phyloP scores from a whole-genome alignment of 495 filamentous ascomycete genomes.

The Penicillium samsonianum region DNA sequence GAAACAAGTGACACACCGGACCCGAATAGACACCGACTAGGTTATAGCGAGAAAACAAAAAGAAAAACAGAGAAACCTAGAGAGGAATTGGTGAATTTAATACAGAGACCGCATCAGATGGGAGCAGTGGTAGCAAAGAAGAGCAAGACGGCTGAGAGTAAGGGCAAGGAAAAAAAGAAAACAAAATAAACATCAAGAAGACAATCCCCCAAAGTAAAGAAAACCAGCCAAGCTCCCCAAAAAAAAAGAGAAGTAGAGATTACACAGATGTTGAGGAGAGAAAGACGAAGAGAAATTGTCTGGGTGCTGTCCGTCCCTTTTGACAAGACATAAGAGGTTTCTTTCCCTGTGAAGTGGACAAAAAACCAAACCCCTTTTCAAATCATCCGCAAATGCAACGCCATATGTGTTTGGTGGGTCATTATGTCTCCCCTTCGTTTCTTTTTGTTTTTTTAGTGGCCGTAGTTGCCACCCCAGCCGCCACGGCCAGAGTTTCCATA shows the following conservation, averaged over 20 bases:
- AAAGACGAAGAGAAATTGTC: constrained; percentile 33
- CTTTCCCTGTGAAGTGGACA: constrained; percentile 20
- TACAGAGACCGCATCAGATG: constrained; percentile 32
- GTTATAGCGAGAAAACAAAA: constrained; percentile 19
- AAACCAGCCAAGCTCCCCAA: constrained; percentile 48
- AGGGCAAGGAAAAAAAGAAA: constrained; percentile 24
- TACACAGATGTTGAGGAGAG: constrained; percentile 44
- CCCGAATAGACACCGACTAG: constrained; percentile 33
- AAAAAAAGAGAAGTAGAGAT: constrained; percentile 46
- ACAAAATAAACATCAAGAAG: constrained; percentile 23
- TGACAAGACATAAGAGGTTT: constrained; percentile 18
- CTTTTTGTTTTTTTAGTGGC: constrained; percentile 15
- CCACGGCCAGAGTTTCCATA: constrained; percentile 49
- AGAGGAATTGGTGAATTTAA: constrained; percentile 44
- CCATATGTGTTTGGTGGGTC: constrained; percentile 34
- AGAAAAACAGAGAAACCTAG: constrained; percentile 29
- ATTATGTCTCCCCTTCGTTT: constrained; percentile 14
- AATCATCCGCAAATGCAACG: constrained; percentile 42
- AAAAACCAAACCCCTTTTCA: constrained; percentile 30
- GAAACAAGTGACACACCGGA: constrained; percentile 28
- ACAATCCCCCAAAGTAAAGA: constrained; percentile 23
- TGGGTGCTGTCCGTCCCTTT: constrained; percentile 24
- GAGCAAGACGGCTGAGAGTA: constrained; percentile 18
- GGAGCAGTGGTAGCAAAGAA: constrained; percentile 31
- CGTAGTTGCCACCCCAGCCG: constrained; percentile 22